phyloP scores from a whole-genome alignment of 805 yeast genomes.

The Blastobotrys robertii region DNA sequence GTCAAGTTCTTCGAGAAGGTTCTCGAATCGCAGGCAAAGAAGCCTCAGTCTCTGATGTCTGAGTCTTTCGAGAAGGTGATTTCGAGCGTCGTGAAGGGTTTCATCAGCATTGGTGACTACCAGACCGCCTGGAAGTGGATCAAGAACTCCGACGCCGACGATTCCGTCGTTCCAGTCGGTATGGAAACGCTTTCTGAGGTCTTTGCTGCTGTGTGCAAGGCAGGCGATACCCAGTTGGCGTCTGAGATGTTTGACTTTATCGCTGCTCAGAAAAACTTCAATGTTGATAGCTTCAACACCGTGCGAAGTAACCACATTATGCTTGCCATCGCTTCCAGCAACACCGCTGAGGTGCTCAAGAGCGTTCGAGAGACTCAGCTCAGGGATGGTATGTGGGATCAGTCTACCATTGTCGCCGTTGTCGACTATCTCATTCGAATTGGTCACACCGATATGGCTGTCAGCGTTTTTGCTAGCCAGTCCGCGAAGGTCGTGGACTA shows the following conservation, averaged over 20 bases:
- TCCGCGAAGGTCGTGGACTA: constrained; percentile 8
- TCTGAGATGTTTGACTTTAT: constrained; percentile 21
- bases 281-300: constrained; percentile 5
- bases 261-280: constrained; percentile 12
- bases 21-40: constrained; percentile 5
- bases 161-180: constrained; percentile 6
- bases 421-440: constrained; percentile 7
- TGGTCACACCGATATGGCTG: constrained; percentile 19
- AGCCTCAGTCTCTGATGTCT: constrained; percentile 3
- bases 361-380: constrained; percentile 23
- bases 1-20: constrained; percentile 20
- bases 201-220: constrained; percentile 16
- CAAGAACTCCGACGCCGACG: constrained; percentile 15
- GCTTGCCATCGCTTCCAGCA: constrained; percentile 13
- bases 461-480: constrained; percentile 23
- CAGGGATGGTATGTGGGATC: constrained; percentile 23
- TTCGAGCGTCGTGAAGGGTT: constrained; percentile 19
- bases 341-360: constrained; percentile 17
- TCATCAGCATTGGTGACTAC: constrained; percentile 15
- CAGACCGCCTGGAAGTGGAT: constrained; percentile 25
- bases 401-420: constrained; percentile 19
- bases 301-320: constrained; percentile 21
- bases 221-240: constrained; percentile 18
- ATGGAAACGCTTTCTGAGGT: constrained; percentile 11
- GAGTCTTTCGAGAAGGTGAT: constrained; percentile 7